Evolutionary conservation across 345 rosid genomes (phyloP).

Genomic region (Odontarrhena argentea): DNA sequence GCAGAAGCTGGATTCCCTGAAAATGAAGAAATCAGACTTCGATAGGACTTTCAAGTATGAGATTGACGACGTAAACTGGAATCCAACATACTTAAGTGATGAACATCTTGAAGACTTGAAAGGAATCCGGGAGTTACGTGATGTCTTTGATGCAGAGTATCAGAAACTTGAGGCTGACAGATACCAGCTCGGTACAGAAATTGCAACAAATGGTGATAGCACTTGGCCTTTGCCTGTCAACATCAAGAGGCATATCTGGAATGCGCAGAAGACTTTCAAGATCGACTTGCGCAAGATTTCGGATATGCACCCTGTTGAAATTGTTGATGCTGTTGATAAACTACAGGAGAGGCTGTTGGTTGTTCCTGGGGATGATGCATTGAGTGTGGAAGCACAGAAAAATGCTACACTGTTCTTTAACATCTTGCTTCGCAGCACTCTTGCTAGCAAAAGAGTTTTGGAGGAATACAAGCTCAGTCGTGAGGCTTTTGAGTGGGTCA

Average conservation of each 20-base stretch:
- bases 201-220: constrained; percentile 90
- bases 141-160: constrained; percentile 94
- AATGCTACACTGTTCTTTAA: constrained; percentile 95
- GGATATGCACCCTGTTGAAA: constrained; percentile 94
- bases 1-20: constrained; percentile 89
- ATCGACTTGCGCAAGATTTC: constrained; percentile 76
- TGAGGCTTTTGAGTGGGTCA: constrained; percentile 97
- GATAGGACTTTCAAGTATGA: constrained; percentile 81
- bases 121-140: constrained; percentile 81
- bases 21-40: constrained; percentile 82
- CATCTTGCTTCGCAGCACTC: constrained; percentile 93
- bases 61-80: constrained; percentile 82
- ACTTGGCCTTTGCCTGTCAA: constrained; percentile 96
- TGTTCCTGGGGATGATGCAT: constrained; percentile 86
- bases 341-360: constrained; percentile 94
- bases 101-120: constrained; percentile 91
- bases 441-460: constrained; percentile 96
- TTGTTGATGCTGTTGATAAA: constrained; percentile 94
- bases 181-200: constrained; percentile 85
- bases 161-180: constrained; percentile 88
- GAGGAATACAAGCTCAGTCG: constrained; percentile 93
- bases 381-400: constrained; percentile 98
- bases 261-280: constrained; percentile 95
- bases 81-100: constrained; percentile 73
- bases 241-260: constrained; percentile 93